A percentile compares a stretch with the other conserved stretches of the same genome.
Evolutionary conservation across 1,284 basidiomycete species (phyloP).

Genomic region (Puccinia horiana): DNA sequence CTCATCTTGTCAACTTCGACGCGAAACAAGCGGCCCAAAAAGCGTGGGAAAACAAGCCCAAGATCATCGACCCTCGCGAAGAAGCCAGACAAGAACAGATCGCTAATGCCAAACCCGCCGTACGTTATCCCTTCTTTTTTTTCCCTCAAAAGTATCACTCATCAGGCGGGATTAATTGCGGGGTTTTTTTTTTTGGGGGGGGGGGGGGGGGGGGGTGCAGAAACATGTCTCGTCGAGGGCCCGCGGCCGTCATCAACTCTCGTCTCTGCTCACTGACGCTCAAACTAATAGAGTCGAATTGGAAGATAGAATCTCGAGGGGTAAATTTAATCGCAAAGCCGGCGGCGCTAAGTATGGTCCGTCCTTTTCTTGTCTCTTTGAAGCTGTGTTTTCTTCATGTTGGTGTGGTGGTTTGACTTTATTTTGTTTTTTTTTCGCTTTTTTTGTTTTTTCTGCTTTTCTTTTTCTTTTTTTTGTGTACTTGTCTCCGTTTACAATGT

Average conservation of each 20-base stretch:
- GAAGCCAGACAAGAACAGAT: slow-evolving; percentile 34
- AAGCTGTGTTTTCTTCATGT: not conserved
- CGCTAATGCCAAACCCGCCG: slow-evolving; percentile 27
- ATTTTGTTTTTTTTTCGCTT: not conserved
- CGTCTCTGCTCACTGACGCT: slow-evolving; percentile 55
- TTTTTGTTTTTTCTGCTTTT: no score
- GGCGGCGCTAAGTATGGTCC: slow-evolving; percentile 56
- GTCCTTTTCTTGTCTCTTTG: not conserved
- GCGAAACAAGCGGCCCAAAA: slow-evolving; percentile 15
- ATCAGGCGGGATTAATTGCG: not conserved
- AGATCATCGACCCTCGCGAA: slow-evolving; percentile 44
- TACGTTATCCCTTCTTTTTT: not conserved
- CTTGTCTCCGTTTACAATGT: no score
- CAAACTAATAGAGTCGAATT: slow-evolving; percentile 55
- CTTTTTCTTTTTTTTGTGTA: no score
- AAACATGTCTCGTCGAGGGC: slow-evolving; percentile 50
- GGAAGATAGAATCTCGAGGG: slow-evolving; percentile 56
- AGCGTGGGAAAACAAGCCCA: slow-evolving; percentile 47
- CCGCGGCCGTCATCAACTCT: slow-evolving; percentile 53
- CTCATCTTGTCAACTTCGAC: slow-evolving; percentile 13
- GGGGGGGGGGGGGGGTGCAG: slow-evolving; percentile 9
- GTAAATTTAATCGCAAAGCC: slow-evolving; percentile 53
- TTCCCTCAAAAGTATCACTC: not conserved
- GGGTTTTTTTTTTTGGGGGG: not conserved
- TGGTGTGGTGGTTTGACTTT: no score